Evolutionary conservation across 2,329 filamentous ascomycete genomes (phyloP).

Genomic region (Aspergillus latus): DNA sequence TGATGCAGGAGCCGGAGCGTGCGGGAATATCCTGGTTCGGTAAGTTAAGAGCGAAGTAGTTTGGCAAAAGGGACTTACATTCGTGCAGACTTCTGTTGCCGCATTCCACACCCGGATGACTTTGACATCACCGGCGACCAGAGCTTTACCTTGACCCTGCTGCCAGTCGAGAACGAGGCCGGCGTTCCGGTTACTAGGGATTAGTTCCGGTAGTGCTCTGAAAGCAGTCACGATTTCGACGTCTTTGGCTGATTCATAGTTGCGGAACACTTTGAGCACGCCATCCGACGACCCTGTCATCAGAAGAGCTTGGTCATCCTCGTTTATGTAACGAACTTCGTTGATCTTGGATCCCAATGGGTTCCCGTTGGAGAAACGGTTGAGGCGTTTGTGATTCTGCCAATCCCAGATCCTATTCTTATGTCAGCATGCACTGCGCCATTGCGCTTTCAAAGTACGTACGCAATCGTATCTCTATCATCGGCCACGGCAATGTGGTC

Average conservation of each 20-base stretch:
- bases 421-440: constrained; percentile 4
- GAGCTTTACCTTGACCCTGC: constrained; percentile 88
- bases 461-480: constrained; percentile 80
- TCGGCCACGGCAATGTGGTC: constrained; percentile 92
- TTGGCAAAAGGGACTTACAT: constrained; percentile 44
- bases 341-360: constrained; percentile 88
- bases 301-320: constrained; percentile 91
- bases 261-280: constrained; percentile 86
- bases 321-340: constrained; percentile 95
- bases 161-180: constrained; percentile 99
- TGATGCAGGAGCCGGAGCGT: constrained; percentile 91
- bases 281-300: constrained; percentile 96
- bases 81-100: constrained; percentile 85
- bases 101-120: constrained; percentile 97
- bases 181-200: constrained; percentile 89
- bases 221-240: constrained; percentile 88
- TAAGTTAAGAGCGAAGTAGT: neutral
- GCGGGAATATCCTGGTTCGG: constrained; percentile 75
- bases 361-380: constrained; percentile 91
- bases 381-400: constrained; percentile 71
- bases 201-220: constrained; percentile 87
- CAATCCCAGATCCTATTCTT: constrained; percentile 78
- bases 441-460: constrained; percentile 23
- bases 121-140: constrained; percentile 95
- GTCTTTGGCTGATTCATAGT: constrained; percentile 75